Evolutionary conservation across 176 grass and related monocot genomes (phyloP).

Genomic region (Aegilops longissima): DNA sequence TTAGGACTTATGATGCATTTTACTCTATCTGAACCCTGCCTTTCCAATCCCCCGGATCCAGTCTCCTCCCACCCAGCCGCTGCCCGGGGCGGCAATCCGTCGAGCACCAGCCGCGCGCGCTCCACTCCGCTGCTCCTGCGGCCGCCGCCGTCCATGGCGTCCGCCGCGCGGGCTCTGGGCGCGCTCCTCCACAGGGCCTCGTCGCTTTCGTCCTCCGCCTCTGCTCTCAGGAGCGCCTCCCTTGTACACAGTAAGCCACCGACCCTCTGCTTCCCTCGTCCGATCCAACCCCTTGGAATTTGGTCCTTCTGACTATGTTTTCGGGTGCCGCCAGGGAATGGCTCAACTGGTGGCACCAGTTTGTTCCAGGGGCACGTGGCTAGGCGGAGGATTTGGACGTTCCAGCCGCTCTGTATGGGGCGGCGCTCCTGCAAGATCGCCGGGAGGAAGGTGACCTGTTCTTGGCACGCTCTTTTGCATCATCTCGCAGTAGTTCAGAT

Average conservation of each 20-base stretch:
- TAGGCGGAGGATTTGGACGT: constrained; percentile 67
- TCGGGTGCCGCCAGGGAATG: constrained; percentile 36
- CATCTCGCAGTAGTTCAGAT: neutral
- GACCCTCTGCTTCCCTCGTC: neutral
- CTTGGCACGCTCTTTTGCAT: neutral
- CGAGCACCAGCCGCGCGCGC: constrained; percentile 34
- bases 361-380: constrained; percentile 16
- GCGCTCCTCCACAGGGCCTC: constrained; percentile 45
- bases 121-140: neutral
- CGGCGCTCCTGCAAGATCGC: constrained; percentile 98
- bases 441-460: constrained; percentile 80
- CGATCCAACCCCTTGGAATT: neutral
- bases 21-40: constrained; percentile 9
- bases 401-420: constrained; percentile 80
- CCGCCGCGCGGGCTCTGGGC: constrained; percentile 44
- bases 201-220: constrained; percentile 23
- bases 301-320: neutral
- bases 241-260: constrained; percentile 29
- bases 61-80: neutral
- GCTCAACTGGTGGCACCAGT: neutral
- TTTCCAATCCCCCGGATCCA: neutral
- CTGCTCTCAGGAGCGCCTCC: constrained; percentile 40
- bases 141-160: constrained; percentile 41
- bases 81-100: constrained; percentile 32
- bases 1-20: too few species aligned